These are phyloP conservation scores for Coemansia sp. DNA, from an alignment of 192 early-diverging fungal genomes.

Conservation along the genomic window DNA sequence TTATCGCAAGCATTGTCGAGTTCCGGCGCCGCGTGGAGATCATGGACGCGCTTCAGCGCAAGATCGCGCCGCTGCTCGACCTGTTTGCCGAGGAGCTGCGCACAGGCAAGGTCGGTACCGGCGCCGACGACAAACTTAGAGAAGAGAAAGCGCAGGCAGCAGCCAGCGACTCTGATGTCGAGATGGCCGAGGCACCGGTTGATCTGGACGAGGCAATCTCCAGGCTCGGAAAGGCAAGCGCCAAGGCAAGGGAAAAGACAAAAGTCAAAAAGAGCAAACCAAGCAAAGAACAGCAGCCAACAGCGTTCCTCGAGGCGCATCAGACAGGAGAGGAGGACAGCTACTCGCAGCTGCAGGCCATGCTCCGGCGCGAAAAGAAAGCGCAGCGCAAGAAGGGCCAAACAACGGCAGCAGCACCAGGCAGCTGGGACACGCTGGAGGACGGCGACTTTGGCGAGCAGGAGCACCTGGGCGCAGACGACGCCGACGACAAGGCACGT, in stretches of 20 bases:
- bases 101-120: conserved; percentile 43
- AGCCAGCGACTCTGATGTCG: conserved; percentile 16
- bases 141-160: not conserved
- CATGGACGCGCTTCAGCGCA: conserved; percentile 65
- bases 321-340: conserved; percentile 19
- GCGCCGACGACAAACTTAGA: conserved; percentile 12
- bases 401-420: not conserved
- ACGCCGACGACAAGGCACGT: conserved; percentile 77
- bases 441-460: conserved; percentile 76
- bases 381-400: conserved; percentile 16
- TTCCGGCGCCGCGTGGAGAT: conserved; percentile 71
- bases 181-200: conserved; percentile 19
- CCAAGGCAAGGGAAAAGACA: conserved; percentile 16
- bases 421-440: conserved; percentile 44
- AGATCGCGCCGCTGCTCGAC: conserved; percentile 56
- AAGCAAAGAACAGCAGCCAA: not conserved
- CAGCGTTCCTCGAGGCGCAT: conserved; percentile 9
- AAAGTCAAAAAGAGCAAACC: conserved; percentile 8
- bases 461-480: conserved; percentile 70
- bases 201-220: conserved; percentile 1
- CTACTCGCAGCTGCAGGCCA: conserved; percentile 54
- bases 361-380: conserved; percentile 25
- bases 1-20: conserved; percentile 75
- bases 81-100: conserved; percentile 55
- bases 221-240: conserved; percentile 5